Conservation (phyloP, 495 filamentous ascomycete species). For the Talaromyces adpressus region DNA sequence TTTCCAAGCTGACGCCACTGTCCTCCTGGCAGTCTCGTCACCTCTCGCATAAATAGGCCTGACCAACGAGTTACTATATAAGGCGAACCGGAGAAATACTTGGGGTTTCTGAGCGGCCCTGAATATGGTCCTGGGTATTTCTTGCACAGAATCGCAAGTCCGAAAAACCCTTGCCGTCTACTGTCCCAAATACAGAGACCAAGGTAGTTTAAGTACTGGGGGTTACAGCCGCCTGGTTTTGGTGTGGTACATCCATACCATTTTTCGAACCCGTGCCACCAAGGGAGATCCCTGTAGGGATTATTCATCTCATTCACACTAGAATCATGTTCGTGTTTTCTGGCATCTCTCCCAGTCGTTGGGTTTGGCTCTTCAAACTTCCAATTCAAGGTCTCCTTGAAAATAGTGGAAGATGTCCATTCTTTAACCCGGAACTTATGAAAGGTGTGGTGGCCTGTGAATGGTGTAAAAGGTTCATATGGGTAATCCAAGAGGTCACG, state of each 20-base stretch:
- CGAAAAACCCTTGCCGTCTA: neutral
- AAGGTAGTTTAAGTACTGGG: neutral
- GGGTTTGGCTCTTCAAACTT: neutral
- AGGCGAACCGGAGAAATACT: neutral
- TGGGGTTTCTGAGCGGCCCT: neutral
- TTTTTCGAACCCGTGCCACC: neutral
- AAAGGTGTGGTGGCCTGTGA: neutral
- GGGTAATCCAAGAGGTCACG: neutral
- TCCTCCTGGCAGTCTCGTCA: neutral
- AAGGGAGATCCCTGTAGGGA: neutral
- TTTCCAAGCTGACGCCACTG: neutral
- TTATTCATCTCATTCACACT: too few species aligned
- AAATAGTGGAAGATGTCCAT: constrained; percentile 1
- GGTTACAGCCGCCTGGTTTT: neutral
- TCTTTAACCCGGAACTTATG: neutral
- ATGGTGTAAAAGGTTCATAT: neutral
- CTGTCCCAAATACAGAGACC: neutral
- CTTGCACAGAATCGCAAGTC: neutral
- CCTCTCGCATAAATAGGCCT: neutral
- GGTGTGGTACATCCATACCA: neutral
- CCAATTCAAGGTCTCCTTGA: neutral
- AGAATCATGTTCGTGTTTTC: too few species aligned
- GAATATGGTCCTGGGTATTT: neutral
- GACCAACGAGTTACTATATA: too few species aligned
- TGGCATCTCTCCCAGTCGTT: too few species aligned